A percentile compares a stretch with the other conserved stretches of the same genome.
These are phyloP conservation scores for Salix suchowensis DNA, from an alignment of 345 rosid species.

Conservation along the genomic window DNA sequence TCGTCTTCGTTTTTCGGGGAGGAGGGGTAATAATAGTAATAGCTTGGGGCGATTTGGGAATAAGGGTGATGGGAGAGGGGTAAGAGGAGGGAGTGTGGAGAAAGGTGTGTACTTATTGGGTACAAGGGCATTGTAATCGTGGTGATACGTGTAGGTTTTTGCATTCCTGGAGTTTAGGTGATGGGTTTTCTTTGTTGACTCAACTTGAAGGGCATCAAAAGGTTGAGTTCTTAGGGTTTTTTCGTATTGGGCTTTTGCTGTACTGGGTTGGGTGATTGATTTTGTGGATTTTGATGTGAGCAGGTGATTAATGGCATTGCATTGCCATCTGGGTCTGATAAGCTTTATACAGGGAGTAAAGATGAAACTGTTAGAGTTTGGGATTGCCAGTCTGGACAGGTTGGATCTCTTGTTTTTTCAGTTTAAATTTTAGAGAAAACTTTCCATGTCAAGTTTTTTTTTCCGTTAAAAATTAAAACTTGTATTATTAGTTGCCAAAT, in stretches of 20 bases:
- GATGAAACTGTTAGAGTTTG: slow-evolving; percentile 82
- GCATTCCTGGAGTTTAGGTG: slow-evolving; percentile 93
- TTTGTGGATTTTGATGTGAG: slow-evolving; percentile 7
- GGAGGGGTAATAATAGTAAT: slow-evolving; percentile 55
- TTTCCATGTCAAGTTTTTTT: neutral
- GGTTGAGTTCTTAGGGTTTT: slow-evolving; percentile 34
- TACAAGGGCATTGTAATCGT: slow-evolving; percentile 68
- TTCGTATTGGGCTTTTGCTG: slow-evolving; percentile 3
- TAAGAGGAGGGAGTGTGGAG: slow-evolving; percentile 48
- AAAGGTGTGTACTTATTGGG: slow-evolving; percentile 83
- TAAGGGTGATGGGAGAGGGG: slow-evolving; percentile 12
- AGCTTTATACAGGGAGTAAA: slow-evolving; percentile 84
- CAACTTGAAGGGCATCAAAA: slow-evolving; percentile 88
- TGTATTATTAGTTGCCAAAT: neutral
- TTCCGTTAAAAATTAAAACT: no score
- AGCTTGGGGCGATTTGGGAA: slow-evolving; percentile 42
- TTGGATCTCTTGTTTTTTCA: slow-evolving; percentile 13
- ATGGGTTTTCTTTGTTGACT: slow-evolving; percentile 59
- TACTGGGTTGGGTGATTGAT: neutral
- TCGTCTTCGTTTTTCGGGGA: slow-evolving; percentile 53
- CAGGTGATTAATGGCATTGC: slow-evolving; percentile 89
- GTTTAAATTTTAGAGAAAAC: neutral
- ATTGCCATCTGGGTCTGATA: slow-evolving; percentile 74
- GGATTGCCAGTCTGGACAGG: slow-evolving; percentile 98
- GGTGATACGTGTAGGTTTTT: slow-evolving; percentile 77